Evolutionary conservation across 805 yeast species (phyloP).

Genomic region (Kodamaea neixiangensis): DNA sequence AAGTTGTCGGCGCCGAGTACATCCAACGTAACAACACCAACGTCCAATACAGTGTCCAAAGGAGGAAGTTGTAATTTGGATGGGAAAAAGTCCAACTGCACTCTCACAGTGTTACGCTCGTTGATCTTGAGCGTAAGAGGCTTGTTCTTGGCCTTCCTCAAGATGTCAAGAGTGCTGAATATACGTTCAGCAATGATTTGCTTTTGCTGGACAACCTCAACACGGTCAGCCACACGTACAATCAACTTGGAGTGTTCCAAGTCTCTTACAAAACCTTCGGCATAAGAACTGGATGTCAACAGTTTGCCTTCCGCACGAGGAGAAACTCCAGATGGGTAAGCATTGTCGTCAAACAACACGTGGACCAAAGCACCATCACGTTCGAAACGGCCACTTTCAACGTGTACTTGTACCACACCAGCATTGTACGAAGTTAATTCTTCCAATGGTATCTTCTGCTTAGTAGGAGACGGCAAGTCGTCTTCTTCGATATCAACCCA

Average conservation of each 20-base stretch:
- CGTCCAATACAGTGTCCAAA: constrained; percentile 64
- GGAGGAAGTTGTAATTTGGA: constrained; percentile 53
- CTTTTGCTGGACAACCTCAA: constrained; percentile 45
- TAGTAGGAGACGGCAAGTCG: constrained; percentile 38
- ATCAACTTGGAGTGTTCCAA: constrained; percentile 58
- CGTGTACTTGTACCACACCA: constrained; percentile 61
- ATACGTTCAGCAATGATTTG: constrained; percentile 54
- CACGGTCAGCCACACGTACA: constrained; percentile 58
- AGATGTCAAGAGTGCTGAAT: constrained; percentile 54
- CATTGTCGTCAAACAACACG: constrained; percentile 63
- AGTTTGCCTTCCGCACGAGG: constrained; percentile 48
- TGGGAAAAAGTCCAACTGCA: constrained; percentile 65
- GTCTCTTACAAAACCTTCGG: constrained; percentile 69
- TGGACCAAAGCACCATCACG: constrained; percentile 56
- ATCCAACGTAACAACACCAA: constrained; percentile 61
- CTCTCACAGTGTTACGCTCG: constrained; percentile 36
- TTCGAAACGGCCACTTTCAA: constrained; percentile 50
- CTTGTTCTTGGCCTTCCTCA: constrained; percentile 47
- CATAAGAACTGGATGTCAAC: constrained; percentile 47
- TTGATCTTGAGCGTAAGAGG: constrained; percentile 50
- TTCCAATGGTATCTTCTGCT: constrained; percentile 49
- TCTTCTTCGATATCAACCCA: constrained; percentile 53
- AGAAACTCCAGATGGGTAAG: constrained; percentile 58
- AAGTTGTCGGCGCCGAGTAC: constrained; percentile 57
- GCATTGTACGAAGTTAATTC: constrained; percentile 57